Evolutionary conservation across 148 eudicot genomes (phyloP).

Genomic region (Simmondsia chinensis): DNA sequence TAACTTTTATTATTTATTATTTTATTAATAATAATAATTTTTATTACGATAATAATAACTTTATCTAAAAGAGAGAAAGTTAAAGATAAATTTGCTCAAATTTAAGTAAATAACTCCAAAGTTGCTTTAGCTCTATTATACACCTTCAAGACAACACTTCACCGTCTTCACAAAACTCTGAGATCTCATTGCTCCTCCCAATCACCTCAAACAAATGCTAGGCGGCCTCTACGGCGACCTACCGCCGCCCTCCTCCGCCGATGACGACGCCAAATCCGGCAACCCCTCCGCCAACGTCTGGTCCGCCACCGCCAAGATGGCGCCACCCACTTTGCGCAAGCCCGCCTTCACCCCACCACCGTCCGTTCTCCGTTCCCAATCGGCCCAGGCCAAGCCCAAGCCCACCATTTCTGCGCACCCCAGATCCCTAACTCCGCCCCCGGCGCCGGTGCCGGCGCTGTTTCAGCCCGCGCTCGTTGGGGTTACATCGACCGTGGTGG

Average conservation of each 20-base stretch:
- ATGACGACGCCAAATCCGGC: constrained; percentile 34
- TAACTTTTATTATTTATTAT: too few species aligned
- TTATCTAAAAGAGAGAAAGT: too few species aligned
- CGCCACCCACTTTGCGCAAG: constrained; percentile 86
- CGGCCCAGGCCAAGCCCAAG: constrained; percentile 17
- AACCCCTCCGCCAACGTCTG: constrained; percentile 36
- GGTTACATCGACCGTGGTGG: constrained; percentile 51
- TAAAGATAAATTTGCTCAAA: too few species aligned
- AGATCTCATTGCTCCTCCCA: too few species aligned
- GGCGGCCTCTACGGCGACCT: constrained; percentile 91
- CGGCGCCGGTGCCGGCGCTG: constrained; percentile 6
- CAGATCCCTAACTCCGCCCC: constrained; percentile 7
- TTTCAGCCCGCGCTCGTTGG: constrained; percentile 60
- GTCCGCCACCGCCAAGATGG: constrained; percentile 84
- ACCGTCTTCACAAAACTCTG: too few species aligned
- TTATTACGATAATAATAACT: too few species aligned
- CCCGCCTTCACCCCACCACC: constrained; percentile 50
- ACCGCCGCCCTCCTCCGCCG: constrained; percentile 64
- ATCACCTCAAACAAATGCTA: too few species aligned
- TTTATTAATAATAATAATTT: too few species aligned
- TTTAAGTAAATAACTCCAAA: too few species aligned
- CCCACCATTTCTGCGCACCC: constrained; percentile 2
- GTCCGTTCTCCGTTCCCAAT: constrained; percentile 33
- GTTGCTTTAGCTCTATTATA: too few species aligned
- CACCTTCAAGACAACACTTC: too few species aligned